Base-by-base conservation (phyloP, 2,329 filamentous ascomycete genomes). In the Aspergillus aculeatinus region DNA sequence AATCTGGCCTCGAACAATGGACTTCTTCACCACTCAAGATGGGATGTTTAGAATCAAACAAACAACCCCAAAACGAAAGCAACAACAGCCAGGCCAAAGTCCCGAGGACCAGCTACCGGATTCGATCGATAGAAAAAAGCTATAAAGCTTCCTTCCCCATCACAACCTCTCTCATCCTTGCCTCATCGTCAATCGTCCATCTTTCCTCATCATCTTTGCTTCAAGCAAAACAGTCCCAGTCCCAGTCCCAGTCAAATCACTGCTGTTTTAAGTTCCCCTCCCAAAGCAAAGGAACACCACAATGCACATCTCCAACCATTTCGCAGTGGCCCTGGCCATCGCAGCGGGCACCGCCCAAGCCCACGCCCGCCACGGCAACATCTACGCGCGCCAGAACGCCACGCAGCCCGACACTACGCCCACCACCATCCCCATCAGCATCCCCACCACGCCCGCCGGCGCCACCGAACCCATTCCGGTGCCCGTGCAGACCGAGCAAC, bases 291-390 rank as follows among this genome's bases (percentile, higher is more conserved):
- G 14, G 19, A 44, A 44, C 16, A 31, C 44, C 64, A 69, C 63
- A 58, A 76, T 76, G 73, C 67, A 70, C 59, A 65, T 74, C 64
- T 65, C 70, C n/a, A 64, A 57, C 48, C 60, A 62, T 47, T 35
- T 64, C 25, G 44, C 66, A 27, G 35, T 60, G 35, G 61, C 64
- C 11, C 52, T 70, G 52, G 65, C 67, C 55, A 51, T 70, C 44
- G 63, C 63, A 23, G 63, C 65, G 16, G 59, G 64, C 55, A 60
- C 67, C 29, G 61, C 59, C 19, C 59, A 54, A 19, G 62, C 60
- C 33, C 14, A 21, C 31, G 39, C 49, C 16, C n/a, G 35, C 9
- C 39, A 33, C 27, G 48, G 35, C 52, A 59, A 42, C 31, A 59
- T 53, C 47, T 33, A 52, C 25, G 57, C 33, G 33, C 14, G 57